Evolutionary conservation across 805 yeast species (phyloP).

Genomic region (Nakazawaea molendinolei): DNA sequence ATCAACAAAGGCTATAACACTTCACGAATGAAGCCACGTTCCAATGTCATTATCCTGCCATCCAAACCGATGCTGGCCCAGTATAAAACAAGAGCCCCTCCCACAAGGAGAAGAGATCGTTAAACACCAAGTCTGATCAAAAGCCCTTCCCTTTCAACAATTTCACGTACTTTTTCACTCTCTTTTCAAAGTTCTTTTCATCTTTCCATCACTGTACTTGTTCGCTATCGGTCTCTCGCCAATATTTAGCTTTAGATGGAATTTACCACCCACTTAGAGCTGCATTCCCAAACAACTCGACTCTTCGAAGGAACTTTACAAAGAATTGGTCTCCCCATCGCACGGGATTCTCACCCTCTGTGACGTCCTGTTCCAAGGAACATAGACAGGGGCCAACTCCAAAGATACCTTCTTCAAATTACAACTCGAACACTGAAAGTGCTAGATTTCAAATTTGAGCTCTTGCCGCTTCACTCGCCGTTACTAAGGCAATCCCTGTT

Average conservation of each 20-base stretch:
- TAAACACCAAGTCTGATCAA: constrained; percentile 30
- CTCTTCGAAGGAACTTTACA: constrained; percentile 28
- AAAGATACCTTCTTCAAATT: constrained; percentile 31
- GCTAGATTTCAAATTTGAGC: constrained; percentile 34
- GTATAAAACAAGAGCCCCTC: constrained; percentile 24
- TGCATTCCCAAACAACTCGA: constrained; percentile 30
- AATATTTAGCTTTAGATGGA: constrained; percentile 38
- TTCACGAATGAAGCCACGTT: constrained; percentile 18
- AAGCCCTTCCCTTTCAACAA: constrained; percentile 38
- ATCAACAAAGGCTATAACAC: constrained; percentile 27
- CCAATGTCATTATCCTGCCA: constrained; percentile 27
- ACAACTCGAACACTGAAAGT: constrained; percentile 32
- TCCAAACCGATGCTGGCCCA: constrained; percentile 32
- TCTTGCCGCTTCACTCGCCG: constrained; percentile 30
- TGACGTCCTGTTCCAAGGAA: constrained; percentile 34
- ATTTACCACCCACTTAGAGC: constrained; percentile 24
- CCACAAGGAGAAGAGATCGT: constrained; percentile 21
- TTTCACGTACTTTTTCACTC: constrained; percentile 39
- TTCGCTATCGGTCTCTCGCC: constrained; percentile 43
- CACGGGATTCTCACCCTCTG: constrained; percentile 38
- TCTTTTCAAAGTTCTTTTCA: constrained; percentile 38
- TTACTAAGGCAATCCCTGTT: constrained; percentile 38
- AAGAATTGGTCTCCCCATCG: constrained; percentile 23
- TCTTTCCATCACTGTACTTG: constrained; percentile 41
- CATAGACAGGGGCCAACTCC: constrained; percentile 27